Conservation (phyloP, 495 filamentous ascomycete species). For the Neurospora tetraspora region DNA sequence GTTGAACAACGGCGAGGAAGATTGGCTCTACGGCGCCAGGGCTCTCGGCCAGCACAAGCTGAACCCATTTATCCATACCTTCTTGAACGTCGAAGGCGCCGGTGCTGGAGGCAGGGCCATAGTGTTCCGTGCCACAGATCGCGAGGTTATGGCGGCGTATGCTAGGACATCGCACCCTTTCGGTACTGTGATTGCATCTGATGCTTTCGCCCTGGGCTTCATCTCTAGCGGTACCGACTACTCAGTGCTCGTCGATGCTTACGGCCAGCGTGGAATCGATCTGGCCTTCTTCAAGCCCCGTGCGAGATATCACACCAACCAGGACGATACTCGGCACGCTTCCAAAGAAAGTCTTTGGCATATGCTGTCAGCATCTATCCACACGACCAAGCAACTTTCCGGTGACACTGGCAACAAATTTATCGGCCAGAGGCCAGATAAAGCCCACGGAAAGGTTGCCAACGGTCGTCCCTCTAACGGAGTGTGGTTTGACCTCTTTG, state of each 20-base stretch:
- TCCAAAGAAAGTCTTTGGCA: conserved; percentile 76
- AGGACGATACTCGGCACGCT: conserved; percentile 76
- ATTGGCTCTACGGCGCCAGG: conserved; percentile 80
- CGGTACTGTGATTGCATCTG: conserved; percentile 67
- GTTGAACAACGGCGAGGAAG: conserved; percentile 94
- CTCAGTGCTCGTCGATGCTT: conserved; percentile 66
- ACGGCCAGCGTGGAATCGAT: conserved; percentile 82
- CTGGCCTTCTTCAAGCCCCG: conserved; percentile 82
- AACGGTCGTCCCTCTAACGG: conserved; percentile 58
- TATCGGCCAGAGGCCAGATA: conserved; percentile 45
- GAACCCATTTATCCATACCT: conserved; percentile 64
- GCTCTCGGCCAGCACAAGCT: conserved; percentile 80
- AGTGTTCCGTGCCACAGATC: conserved; percentile 77
- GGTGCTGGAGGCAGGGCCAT: conserved; percentile 86
- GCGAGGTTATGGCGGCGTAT: conserved; percentile 76
- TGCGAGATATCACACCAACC: conserved; percentile 80
- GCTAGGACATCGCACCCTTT: conserved; percentile 62
- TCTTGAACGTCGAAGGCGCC: conserved; percentile 91
- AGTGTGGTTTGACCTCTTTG: conserved; percentile 95
- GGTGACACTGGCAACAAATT: conserved; percentile 60
- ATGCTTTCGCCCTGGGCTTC: conserved; percentile 71
- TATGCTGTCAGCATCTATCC: conserved; percentile 76
- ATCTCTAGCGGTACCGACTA: conserved; percentile 87
- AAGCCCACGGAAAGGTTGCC: conserved; percentile 45
- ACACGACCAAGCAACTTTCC: conserved; percentile 60